Evolutionary conservation across 495 filamentous ascomycete species (phyloP).

Genomic region (Aspergillus saccharolyticus): DNA sequence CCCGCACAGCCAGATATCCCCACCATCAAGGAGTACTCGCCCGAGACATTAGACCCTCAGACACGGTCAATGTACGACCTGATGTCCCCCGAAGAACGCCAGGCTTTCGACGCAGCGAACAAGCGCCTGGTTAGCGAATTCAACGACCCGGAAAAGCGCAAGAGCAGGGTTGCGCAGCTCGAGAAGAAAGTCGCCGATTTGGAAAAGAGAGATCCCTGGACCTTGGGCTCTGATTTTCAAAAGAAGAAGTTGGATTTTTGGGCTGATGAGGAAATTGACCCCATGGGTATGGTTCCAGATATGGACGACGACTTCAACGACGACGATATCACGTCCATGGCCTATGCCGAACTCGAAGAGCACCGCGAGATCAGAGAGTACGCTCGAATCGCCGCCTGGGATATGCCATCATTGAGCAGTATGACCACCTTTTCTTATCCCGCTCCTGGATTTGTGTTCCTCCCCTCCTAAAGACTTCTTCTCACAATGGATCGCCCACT

Average conservation of each 20-base stretch:
- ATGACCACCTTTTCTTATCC: constrained; percentile 33
- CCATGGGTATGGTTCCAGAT: constrained; percentile 50
- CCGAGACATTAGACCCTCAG: constrained; percentile 34
- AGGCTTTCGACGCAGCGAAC: constrained; percentile 39
- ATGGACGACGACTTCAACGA: constrained; percentile 61
- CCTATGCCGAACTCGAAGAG: constrained; percentile 81
- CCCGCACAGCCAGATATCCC: constrained; percentile 31
- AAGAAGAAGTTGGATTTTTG: too few relatives aligned
- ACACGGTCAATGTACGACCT: constrained; percentile 45
- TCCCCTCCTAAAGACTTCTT: neutral
- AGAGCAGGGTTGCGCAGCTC: constrained; percentile 28
- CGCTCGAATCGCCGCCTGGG: constrained; percentile 83
- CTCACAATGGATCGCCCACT: too few relatives aligned
- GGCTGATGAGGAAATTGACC: constrained; percentile 51
- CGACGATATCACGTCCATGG: constrained; percentile 76
- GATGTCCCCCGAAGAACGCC: constrained; percentile 43
- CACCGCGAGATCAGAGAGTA: constrained; percentile 88
- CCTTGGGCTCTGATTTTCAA: too few relatives aligned
- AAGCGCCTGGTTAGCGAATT: constrained; percentile 33
- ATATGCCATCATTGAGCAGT: constrained; percentile 90
- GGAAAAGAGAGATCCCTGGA: too few relatives aligned
- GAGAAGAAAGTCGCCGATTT: constrained; percentile 28
- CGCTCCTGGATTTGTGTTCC: neutral
- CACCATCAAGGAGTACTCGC: constrained; percentile 35
- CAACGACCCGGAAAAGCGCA: constrained; percentile 33